Base-by-base conservation (phyloP, 2,329 filamentous ascomycete genomes). In the Colletotrichum simmondsii region DNA sequence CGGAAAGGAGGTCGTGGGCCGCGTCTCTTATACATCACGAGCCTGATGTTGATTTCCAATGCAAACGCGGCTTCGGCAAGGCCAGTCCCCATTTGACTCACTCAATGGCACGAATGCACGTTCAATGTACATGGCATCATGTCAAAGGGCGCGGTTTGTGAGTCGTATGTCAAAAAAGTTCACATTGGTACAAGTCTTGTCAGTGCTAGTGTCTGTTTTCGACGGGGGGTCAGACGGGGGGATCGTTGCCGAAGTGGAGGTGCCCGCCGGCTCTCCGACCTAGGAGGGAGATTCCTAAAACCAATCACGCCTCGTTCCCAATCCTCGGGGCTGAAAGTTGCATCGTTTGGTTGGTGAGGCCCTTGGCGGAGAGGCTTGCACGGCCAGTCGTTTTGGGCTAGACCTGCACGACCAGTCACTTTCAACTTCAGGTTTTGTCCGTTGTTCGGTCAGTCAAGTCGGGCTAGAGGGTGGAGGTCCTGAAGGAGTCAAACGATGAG, bases 91-190 rank as follows among this genome's bases (percentile, higher is more conserved):
- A 12, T 1, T 63, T 64, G 65, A 54, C 32, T 68, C 49, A 68
- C 14, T n/a, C 6, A 52, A 52, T 19, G 56, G 7, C 59, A 24
- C 53, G 26, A 26, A 32, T 49, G 22, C 65, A 69, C 26, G 65
- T 16, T 2, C 30, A 16, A 19, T 46, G 14, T 37, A 57, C 66
- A 73, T 65, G 71, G 71, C 66, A 65, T 71, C 66, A 60, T 71
- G n/a, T 53, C 66, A 24, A 73, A 73, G 71, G 71, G 71, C 71
- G 71, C 60, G 42, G 42, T 22, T 22, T 49, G 19, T 49, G 42
- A 49, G 35, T 35, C 26, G 30, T 72, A 24, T 19, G 66, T 24
- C 10, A 53, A 22, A 63, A 35, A 19, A 19, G 42, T 32, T 12
- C 52, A 24, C 42, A n/a, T 30, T 60, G 60, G 69, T 53, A 32